Base-by-base conservation (phyloP, 129 eudicot species). In the Tanacetum coccineum region DNA sequence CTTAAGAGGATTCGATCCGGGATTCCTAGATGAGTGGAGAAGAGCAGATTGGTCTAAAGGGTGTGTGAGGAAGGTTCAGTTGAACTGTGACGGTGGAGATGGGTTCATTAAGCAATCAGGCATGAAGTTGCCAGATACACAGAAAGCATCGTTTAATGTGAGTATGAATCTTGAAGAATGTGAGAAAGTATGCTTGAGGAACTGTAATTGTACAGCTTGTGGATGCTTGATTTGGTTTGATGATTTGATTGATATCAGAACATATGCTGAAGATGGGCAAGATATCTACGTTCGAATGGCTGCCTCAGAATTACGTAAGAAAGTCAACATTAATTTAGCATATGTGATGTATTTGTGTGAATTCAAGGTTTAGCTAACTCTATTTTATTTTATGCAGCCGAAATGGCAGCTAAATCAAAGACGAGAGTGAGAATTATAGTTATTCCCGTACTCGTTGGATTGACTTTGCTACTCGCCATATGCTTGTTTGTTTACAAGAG, bases 171-270 rank as follows among this genome's bases (percentile, higher is more conserved):
- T 80, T 40, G 62, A 67, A 10, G 86, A 83, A 50, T 86, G 93
- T 42, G 60, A 56, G 68, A 46, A 4, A 0, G 61, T 3, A 22
- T 86, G 93, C 71, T 50, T 56, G 50, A 72, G 57, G 65, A 58
- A 80, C 6, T 86, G 93, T 52, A 71, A 77, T 19, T 86, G 84
- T 75, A 32, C 71, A n/a, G 86, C 86, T 50, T 86, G 67, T 45
- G 94, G 87, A 18, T 83, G 89, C 42, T 78, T 77, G 58, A 75
- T 62, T 39, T 87, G 95, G 95, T 69, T 64, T 8, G 80, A 72
- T 30, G 81, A 83, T 55, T 42, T 87, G 78, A 40, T 83, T 17
- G 95, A 87, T 74, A 81, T 79, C 4, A 73, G 86, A 76, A 67
- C 56, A 47, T 70, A 78, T 59, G 6, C 71, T 19, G 81, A 14